Evolutionary conservation across 257 asterid species (phyloP).

Genomic region (Solanum clarkiae): DNA sequence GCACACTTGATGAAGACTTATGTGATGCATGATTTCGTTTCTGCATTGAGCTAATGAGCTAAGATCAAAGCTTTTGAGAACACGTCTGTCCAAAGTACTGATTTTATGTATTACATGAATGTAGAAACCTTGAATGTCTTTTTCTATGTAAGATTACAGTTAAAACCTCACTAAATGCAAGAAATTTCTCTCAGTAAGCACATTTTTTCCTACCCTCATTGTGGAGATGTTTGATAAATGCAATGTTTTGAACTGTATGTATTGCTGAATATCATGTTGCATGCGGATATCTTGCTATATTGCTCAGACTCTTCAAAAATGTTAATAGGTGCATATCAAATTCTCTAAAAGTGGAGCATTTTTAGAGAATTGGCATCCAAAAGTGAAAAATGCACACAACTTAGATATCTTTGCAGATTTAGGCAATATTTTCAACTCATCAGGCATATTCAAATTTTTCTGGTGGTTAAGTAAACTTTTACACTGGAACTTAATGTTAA

Average conservation of each 20-base stretch:
- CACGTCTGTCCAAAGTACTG: not conserved
- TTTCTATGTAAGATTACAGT: not conserved
- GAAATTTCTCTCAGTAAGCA: not conserved
- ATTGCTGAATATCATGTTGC: not conserved
- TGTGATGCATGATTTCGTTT: not conserved
- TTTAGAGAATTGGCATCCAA: not conserved
- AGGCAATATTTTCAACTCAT: too few relatives aligned
- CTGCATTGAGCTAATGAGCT: not conserved
- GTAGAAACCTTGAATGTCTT: not conserved
- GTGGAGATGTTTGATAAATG: not conserved
- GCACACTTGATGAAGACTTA: not conserved
- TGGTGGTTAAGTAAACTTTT: too few relatives aligned
- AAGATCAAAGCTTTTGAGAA: not conserved
- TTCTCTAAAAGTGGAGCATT: too few relatives aligned
- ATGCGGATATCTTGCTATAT: not conserved
- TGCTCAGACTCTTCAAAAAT: not conserved
- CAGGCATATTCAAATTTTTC: too few relatives aligned
- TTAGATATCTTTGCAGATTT: not conserved
- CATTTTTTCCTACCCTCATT: not conserved
- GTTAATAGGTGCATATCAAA: too few relatives aligned
- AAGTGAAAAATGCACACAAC: not conserved
- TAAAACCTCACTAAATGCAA: not conserved
- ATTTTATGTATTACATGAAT: not conserved
- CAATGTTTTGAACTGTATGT: not conserved
- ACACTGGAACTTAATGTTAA: too few relatives aligned